Conservation (phyloP, 129 eudicot genomes). For the Ambrosia artemisiifolia region DNA sequence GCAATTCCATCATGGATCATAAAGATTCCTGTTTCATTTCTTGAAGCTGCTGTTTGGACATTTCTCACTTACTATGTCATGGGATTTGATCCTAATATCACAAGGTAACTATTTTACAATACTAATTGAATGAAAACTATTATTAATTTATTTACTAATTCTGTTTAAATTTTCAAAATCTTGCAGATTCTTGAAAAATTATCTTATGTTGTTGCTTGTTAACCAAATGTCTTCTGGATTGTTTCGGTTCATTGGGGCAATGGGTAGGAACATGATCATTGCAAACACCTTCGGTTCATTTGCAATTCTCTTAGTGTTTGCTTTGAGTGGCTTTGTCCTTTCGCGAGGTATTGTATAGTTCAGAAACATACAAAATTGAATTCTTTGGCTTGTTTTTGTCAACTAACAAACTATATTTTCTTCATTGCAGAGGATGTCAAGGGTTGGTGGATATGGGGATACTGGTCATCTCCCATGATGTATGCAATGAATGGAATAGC, state of each 20-base stretch:
- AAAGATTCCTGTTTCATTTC: conserved; percentile 53
- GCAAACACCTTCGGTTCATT: conserved; percentile 60
- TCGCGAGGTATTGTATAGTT: conserved; percentile 34
- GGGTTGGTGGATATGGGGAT: conserved; percentile 62
- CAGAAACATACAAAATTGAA: background rate
- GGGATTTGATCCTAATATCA: conserved; percentile 73
- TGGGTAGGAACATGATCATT: conserved; percentile 59
- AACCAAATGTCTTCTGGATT: conserved; percentile 52
- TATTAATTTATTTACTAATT: conserved; percentile 13
- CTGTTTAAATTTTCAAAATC: background rate
- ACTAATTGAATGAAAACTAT: background rate
- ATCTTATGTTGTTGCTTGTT: conserved; percentile 32
- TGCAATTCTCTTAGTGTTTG: conserved; percentile 43
- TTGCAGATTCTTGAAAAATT: conserved; percentile 58
- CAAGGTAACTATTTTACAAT: conserved; percentile 42
- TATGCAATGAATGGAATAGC: conserved; percentile 55
- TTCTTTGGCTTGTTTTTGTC: background rate
- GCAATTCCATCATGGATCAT: conserved; percentile 69
- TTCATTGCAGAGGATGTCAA: conserved; percentile 36
- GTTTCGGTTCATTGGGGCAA: conserved; percentile 53
- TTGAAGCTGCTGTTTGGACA: conserved; percentile 63
- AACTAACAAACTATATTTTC: background rate
- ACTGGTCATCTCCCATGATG: conserved; percentile 60
- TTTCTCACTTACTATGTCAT: conserved; percentile 58
- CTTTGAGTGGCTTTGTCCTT: conserved; percentile 51